Base-by-base conservation (phyloP, 345 rosid genomes). In the Eucalyptus viminalis region DNA sequence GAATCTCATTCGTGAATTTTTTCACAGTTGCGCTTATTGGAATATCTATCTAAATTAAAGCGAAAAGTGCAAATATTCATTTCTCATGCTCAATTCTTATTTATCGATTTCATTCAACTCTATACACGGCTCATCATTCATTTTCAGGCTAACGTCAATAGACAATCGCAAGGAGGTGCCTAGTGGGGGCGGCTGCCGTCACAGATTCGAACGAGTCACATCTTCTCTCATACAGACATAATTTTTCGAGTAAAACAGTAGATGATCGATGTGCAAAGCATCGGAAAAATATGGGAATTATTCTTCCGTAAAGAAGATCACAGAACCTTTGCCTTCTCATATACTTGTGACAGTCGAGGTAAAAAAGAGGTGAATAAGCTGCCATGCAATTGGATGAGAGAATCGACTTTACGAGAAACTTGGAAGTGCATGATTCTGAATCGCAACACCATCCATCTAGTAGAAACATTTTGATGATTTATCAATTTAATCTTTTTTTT, bases 401-500 rank as follows among this genome's bases (percentile, higher is more conserved):
- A 25, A 60, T 60, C 67, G 31, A 25, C 69, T 62, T 13, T 27
- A 27, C 69, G n/a, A 27, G 34, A 62, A 27, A 6, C 34, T 12
- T 62, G 34, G 34, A 62, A 62, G 69, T 62, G 69, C 31, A 62
- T 62, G 34, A 27, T 62, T 27, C 67, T 25, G 16, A 27, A 60
- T 60, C 67, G 31, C 15, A 27, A 31, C 0, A 62, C 34, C 16
- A 27, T 29, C 34, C 31, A 62, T 62, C 1, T 27, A 62, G 69
- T 8, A 6, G 31, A 62, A 27, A 13, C 6, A 9, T 56, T 56
- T 24, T 56, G 29, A 56, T 0, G 4, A 2, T 56, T 53, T 24
- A 24, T 0, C 12, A 22, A 56, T 56, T 56, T 24, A 0, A 56
- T 56, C 3, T 22, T 56, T 9, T 24, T 0, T 5, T 24, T 56